Conservation (phyloP, 768 basidiomycete species). For the Rhizopogon vesiculosus region DNA sequence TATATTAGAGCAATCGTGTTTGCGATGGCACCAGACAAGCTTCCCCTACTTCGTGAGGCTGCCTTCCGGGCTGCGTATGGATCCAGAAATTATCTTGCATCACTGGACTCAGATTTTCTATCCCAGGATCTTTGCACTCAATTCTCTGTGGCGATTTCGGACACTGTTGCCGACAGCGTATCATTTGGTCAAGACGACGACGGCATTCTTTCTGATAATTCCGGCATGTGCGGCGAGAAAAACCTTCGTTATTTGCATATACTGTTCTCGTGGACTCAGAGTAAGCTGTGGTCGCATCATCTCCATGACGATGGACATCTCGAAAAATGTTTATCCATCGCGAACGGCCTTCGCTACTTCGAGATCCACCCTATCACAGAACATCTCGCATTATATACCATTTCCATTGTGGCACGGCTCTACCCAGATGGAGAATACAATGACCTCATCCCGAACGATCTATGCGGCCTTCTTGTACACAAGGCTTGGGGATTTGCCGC, state of each 20-base stretch:
- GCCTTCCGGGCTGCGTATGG: slow-evolving; percentile 1
- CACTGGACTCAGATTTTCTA: not conserved
- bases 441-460: not conserved
- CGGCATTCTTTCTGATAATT: not conserved
- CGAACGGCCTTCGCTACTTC: not conserved
- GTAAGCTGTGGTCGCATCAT: slow-evolving; percentile 1
- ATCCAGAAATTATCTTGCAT: slow-evolving; percentile 1
- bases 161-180: not conserved
- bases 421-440: not conserved
- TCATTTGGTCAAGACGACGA: not conserved
- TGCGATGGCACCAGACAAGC: slow-evolving; percentile 2
- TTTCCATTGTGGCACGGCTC: not conserved
- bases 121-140: not conserved
- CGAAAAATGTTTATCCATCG: not conserved
- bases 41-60: slow-evolving; percentile 3
- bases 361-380: slow-evolving; percentile 3
- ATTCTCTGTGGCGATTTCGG: not conserved
- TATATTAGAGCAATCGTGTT: slow-evolving; percentile 1
- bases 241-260: slow-evolving; percentile 7
- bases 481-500: slow-evolving; percentile 3
- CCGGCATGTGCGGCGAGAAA: not conserved
- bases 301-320: slow-evolving; percentile 3
- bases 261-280: slow-evolving; percentile 1
- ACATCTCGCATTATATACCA: slow-evolving; percentile 5
- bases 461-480: slow-evolving; percentile 4